Evolutionary conservation across 768 basidiomycete genomes (phyloP).

Genomic region (Chlorophyllum brunneum): DNA sequence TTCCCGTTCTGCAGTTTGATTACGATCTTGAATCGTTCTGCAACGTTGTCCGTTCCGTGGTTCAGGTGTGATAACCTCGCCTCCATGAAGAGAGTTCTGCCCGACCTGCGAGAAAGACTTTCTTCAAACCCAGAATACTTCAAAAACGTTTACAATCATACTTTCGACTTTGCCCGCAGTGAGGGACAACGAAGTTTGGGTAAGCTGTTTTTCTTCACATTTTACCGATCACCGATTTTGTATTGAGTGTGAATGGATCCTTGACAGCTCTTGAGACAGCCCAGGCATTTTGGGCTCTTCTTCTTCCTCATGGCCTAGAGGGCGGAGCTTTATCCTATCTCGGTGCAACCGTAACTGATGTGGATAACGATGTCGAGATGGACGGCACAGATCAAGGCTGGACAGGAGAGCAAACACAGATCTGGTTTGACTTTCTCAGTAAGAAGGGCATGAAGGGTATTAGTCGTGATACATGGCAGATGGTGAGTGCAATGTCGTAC

Average conservation of each 20-base stretch:
- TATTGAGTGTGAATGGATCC: neutral
- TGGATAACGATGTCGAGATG: constrained; percentile 46
- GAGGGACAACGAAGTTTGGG: constrained; percentile 81
- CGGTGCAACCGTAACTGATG: constrained; percentile 21
- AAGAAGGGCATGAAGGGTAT: constrained; percentile 69
- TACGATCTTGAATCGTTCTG: neutral
- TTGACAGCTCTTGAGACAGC: constrained; percentile 63
- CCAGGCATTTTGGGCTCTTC: constrained; percentile 72
- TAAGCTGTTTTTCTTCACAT: constrained; percentile 24
- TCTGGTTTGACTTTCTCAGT: constrained; percentile 79
- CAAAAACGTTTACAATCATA: constrained; percentile 70
- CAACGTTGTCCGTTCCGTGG: neutral
- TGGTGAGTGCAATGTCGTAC: constrained; percentile 48
- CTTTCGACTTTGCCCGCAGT: constrained; percentile 74
- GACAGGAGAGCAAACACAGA: constrained; percentile 54
- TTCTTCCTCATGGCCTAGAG: constrained; percentile 66
- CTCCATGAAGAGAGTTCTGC: constrained; percentile 55
- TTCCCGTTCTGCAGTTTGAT: constrained; percentile 8
- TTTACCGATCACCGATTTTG: neutral
- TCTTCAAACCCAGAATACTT: constrained; percentile 68
- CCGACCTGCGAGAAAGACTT: constrained; percentile 53
- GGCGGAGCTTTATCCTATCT: constrained; percentile 60
- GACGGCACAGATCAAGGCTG: constrained; percentile 49
- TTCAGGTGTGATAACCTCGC: constrained; percentile 62
- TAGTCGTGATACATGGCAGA: constrained; percentile 86